Evolutionary conservation across 352 stramenopile species (phyloP), one percentile per base, ranked within the genome.

Genomic region (Hyaloperonospora arabidopsidis): DNA sequence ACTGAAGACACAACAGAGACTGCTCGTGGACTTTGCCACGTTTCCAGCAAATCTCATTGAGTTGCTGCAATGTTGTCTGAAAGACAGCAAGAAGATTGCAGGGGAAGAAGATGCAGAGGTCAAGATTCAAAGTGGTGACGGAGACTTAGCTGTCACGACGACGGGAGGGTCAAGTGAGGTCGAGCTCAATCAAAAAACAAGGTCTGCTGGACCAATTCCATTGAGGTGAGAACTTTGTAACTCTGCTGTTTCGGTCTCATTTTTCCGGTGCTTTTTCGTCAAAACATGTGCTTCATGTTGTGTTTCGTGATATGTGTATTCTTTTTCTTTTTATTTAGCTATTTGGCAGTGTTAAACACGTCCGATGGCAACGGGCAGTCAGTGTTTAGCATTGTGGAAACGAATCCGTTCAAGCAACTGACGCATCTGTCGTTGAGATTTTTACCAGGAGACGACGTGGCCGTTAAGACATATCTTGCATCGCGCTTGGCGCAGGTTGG

Each of bases 401-500:
- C 90, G 18, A 97, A 97, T 49, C 79, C 63, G 19, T 98, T 98
- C 76, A 97, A 97, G 72, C 84, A 97, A 59, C 59, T 97, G 53
- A 97, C 87, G 45, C 93, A 98, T 54, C 65, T 98, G 13, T 95
- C 84, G 36, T 69, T 98, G 14, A 63, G 73, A 38, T 96, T 97
- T 54, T 65, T 70, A 21, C 74, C 84, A 2, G 89, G 87, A 21
- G 80, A 96, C 49, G 92, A 97, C 61, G 68, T 72, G 1, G 69
- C 75, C 4, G 88, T 97, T 59, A 97, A 97, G 58, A 59, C 79
- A 32, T 97, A 97, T 60, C 64, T 98, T 15, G 90, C 92, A 3
- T 75, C 84, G 15, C 64, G 93, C 1, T 73, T 98, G 29, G 73
- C 76, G n/a, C 88, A 97, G 54, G 73, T 86, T 11, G 87, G 72